phyloP scores from a whole-genome alignment of 1,284 basidiomycete species.

The Schizophyllum amplum region DNA sequence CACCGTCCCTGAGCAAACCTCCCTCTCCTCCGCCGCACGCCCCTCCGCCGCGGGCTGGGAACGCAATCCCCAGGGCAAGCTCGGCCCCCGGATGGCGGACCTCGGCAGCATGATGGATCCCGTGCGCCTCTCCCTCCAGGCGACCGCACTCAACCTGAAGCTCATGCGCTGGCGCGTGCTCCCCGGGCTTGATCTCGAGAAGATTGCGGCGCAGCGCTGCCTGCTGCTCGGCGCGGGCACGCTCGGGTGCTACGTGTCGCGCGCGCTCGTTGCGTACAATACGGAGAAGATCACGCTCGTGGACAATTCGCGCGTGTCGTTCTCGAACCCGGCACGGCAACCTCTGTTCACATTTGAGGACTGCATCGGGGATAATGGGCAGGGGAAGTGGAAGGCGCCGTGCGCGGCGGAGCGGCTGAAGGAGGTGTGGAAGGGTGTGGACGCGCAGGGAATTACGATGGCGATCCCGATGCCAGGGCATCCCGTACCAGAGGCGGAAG shows the following conservation, averaged over 20 bases:
- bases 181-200: conserved; percentile 84
- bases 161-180: conserved; percentile 98
- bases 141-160: conserved; percentile 94
- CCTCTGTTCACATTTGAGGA: conserved; percentile 95
- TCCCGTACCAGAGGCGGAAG: conserved; percentile 59
- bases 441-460: conserved; percentile 24
- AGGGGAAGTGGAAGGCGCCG: conserved; percentile 85
- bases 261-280: conserved; percentile 92
- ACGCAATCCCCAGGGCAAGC: conserved; percentile 72
- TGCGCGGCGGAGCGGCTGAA: conserved; percentile 85
- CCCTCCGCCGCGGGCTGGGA: conserved; percentile 91
- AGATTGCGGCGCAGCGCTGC: conserved; percentile 73
- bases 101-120: conserved; percentile 97
- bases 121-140: conserved; percentile 76
- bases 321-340: conserved; percentile 95
- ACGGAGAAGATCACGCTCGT: conserved; percentile 90
- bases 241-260: conserved; percentile 91
- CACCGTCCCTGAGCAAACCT: conserved; percentile 29
- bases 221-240: conserved; percentile 93
- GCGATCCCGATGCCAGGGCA: conserved; percentile 98
- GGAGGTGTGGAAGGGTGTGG: conserved; percentile 26
- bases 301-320: conserved; percentile 87
- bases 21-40: conserved; percentile 21
- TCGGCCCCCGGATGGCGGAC: conserved; percentile 86
- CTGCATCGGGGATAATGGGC: conserved; percentile 64